Base-by-base conservation (phyloP, 768 basidiomycete species). In the Boletales sp. region DNA sequence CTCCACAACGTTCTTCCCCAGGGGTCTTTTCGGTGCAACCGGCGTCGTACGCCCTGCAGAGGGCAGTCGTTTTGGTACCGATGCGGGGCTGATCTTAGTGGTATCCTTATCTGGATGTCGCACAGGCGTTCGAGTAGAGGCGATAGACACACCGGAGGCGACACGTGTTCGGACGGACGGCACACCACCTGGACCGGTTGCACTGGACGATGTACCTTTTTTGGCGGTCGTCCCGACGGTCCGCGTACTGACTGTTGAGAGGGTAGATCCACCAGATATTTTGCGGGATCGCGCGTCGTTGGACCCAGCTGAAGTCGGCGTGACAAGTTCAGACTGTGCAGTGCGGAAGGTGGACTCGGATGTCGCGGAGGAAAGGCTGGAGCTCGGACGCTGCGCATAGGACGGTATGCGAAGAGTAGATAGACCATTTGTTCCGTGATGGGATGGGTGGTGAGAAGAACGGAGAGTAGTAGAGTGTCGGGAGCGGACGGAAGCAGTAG, bases 301-400 rank as follows among this genome's bases (percentile, higher is more conserved):
- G 1, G 64, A 63, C 7, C 57, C 57, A 5, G 63, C 49, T 7
- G 65, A 67, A 6, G 59, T 67, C 8, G 68, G 66, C 4, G 68
- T 67, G 19, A 52, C 18, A 8, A 63, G 48, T 25, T 67, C 68
- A 25, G 65, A 67, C 7, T 25, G 55, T 28, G 68, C 66, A 1
- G 68, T 68, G 19, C 61, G 64, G 54, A 69, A 68, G 0, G 68
- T 69, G 8, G 53, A 49, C 2, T 67, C 68, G 2, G 66, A 70
- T 8, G 44, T 60, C 12, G 69, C 65, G 0, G 65, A 67, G 11
- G 68, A 66, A 14, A 67, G 44, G n/a, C 44, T 57, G 5, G 69
- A 64, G 17, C 18, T 54, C 7, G 67, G 69, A 18, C 67, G 67
- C 2, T 55, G 48, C 5, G 30, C 21, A 5, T 61, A 18, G 3